Evolutionary conservation across 73 alveolate genomes (phyloP).

Genomic region (Stentor roeselii): DNA sequence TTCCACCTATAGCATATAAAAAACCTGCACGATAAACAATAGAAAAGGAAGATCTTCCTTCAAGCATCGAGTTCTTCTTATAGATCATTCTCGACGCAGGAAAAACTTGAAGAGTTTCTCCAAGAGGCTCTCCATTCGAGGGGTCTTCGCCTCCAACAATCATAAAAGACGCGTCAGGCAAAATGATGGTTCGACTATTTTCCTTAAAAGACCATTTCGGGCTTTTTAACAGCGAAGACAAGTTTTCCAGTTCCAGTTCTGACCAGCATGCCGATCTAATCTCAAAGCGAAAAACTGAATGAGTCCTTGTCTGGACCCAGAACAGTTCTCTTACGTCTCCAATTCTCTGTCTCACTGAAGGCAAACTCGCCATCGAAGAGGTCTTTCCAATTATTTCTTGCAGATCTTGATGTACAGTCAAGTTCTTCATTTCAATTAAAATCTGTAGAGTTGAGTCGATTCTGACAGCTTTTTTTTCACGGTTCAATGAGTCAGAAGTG

Average conservation of each 20-base stretch:
- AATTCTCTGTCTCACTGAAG: background rate
- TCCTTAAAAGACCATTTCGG: background rate
- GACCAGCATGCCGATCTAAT: background rate
- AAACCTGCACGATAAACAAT: background rate
- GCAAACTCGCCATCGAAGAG: background rate
- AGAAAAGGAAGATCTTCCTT: conserved; percentile 7
- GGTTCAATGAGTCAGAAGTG: background rate
- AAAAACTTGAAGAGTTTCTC: conserved; percentile 13
- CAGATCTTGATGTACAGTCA: background rate
- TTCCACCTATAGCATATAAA: conserved; percentile 19
- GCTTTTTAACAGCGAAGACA: background rate
- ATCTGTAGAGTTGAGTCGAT: background rate
- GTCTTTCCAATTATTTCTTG: background rate
- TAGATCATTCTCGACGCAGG: background rate
- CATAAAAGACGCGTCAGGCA: background rate
- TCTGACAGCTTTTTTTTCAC: background rate
- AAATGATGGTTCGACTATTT: background rate
- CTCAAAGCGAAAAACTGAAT: background rate
- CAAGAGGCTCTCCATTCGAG: background rate
- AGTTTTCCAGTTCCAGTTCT: background rate
- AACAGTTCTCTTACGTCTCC: background rate
- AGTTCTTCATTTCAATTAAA: background rate
- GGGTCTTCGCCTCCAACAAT: conserved; percentile 13
- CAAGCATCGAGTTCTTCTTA: background rate
- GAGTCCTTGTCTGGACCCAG: background rate